Evolutionary conservation across 441 rosid genomes (phyloP).

Genomic region (Flueggea neowawraea): DNA sequence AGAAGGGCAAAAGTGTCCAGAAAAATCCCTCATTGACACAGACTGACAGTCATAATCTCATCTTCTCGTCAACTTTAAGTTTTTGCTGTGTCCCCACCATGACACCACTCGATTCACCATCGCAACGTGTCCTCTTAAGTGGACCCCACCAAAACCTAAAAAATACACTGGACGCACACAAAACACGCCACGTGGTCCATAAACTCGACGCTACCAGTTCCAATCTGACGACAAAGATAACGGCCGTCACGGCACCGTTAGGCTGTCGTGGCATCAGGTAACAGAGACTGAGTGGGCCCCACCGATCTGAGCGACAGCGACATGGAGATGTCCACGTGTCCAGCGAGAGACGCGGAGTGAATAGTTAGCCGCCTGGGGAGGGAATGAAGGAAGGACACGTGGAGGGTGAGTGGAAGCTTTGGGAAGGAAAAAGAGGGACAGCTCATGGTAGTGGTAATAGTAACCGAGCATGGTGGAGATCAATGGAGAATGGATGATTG

Average conservation of each 20-base stretch:
- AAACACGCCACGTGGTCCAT: constrained; percentile 12
- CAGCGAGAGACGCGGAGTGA: constrained; percentile 1
- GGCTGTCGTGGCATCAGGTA: constrained; percentile 43
- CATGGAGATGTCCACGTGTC: constrained; percentile 25
- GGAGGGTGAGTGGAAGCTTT: constrained; percentile 10
- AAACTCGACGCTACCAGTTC: too few species aligned
- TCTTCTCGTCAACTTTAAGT: background rate
- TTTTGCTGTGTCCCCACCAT: too few species aligned
- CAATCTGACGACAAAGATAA: background rate
- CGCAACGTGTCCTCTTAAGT: background rate
- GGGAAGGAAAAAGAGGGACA: constrained; percentile 24
- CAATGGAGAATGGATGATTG: too few species aligned
- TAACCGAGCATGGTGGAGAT: too few species aligned
- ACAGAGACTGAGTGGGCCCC: constrained; percentile 18
- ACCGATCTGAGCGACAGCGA: too few species aligned
- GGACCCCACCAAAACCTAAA: constrained; percentile 12
- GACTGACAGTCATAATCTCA: too few species aligned
- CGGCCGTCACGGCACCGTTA: constrained; percentile 27
- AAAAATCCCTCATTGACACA: too few species aligned
- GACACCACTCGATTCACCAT: too few species aligned
- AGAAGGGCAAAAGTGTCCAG: too few species aligned
- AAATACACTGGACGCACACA: background rate
- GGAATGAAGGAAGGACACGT: constrained; percentile 19
- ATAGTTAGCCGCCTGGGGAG: constrained; percentile 8
- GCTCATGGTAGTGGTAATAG: constrained; percentile 10